Conservation (phyloP, 306 rosid genomes). For the Vigna unguiculata region DNA sequence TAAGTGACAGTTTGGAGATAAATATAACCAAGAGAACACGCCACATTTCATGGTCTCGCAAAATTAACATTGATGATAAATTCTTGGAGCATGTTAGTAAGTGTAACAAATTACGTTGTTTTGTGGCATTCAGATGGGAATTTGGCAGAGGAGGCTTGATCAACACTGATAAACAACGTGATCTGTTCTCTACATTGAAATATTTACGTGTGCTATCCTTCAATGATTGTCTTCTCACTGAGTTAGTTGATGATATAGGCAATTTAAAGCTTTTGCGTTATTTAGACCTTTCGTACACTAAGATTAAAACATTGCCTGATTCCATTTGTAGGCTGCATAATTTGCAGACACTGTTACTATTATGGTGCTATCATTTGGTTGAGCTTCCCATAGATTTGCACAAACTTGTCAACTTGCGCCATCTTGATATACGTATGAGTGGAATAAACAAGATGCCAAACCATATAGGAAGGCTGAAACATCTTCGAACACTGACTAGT, state of each 20-base stretch:
- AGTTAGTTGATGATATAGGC: conserved; percentile 1
- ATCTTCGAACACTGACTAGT: not conserved
- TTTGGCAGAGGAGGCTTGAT: not conserved
- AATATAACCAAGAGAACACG: conserved; percentile 7
- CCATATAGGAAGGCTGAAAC: conserved; percentile 12
- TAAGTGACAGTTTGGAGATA: not conserved
- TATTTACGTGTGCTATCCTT: conserved; percentile 32
- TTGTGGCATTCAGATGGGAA: not conserved
- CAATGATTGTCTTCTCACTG: accelerated
- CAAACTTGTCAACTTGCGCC: conserved; percentile 34
- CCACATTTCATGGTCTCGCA: not conserved
- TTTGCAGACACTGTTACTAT: conserved; percentile 33
- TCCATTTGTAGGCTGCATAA: conserved; percentile 40
- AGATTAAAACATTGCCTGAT: conserved; percentile 21
- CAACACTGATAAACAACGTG: not conserved
- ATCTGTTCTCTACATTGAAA: not conserved
- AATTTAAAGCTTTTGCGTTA: conserved; percentile 43
- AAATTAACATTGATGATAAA: accelerated
- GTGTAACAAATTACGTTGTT: not conserved
- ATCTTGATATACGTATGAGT: not conserved
- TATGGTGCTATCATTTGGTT: not conserved
- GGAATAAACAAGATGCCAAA: conserved; percentile 34
- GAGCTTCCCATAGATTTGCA: conserved; percentile 22
- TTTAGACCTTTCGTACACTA: not conserved
- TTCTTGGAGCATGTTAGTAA: not conserved